Evolutionary conservation across 2,329 filamentous ascomycete genomes (phyloP), one percentile per base, ranked within the genome.

Genomic region (Botrytis paeoniae): DNA sequence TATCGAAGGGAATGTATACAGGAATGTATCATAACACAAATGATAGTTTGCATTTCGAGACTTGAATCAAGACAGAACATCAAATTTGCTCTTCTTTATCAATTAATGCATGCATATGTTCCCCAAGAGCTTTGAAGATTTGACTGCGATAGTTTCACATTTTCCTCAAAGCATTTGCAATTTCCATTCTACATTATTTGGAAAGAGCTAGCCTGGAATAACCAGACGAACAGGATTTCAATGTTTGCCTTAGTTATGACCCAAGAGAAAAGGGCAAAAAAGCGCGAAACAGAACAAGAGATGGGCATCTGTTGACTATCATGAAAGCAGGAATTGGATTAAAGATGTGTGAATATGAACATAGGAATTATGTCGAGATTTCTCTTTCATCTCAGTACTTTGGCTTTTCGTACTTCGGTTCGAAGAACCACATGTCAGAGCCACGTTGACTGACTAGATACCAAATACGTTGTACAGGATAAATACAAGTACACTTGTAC

Each of bases 401-500:
- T 35, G 14, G 3, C 41, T 6, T 60, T n/a, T 16, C 14, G 25
- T 41, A 12, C 25, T 62, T 41, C 12, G 8, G 3, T 18, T 20
- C 2, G 60, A n/a, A 35, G 14, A 14, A 25, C 10, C 4, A 22
- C 14, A 35, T 35, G 29, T 3, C 5, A 37, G 41, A 35, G 16
- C 37, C 60, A 35, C 32, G 32, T 45, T 37, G 41, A 16, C 29
- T 35, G 16, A 35, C 5, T 57, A 14, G 51, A 29, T 57, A 29
- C 48, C 7, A 14, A 16, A 54, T 3, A 25, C 29, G 63, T 12
- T n/a, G 14, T n/a, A 29, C 20, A 35, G 32, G 35, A 48, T 22
- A 37, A 32, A 48, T 48, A 45, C 29, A 65, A 65, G 32, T 43
- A 65, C 63, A 65, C 63, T 65, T 48, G 63, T 48, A 65, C 63